These are phyloP conservation scores for Rhytidiadelphus loreus DNA, from an alignment of 225 moss, liverwort and hornwort genomes.

Conservation along the genomic window DNA sequence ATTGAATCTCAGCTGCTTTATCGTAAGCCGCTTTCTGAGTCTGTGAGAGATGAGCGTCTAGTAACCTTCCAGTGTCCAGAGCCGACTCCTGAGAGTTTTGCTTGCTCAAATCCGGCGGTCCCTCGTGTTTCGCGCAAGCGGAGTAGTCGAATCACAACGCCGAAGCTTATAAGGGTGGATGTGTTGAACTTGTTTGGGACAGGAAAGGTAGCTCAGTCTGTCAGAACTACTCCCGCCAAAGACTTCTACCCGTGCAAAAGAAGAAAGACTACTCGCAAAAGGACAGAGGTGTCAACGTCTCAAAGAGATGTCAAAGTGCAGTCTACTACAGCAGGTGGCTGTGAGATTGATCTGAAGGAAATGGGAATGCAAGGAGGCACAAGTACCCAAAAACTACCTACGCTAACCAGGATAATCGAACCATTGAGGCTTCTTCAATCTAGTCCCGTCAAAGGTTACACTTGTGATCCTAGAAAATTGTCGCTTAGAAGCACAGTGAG, in stretches of 20 bases:
- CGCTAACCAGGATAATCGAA: not conserved
- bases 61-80: not conserved
- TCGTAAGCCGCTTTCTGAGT: not conserved
- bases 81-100: not conserved
- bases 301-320: not conserved
- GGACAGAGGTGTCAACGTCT: not conserved
- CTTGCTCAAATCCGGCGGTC: not conserved
- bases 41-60: not conserved
- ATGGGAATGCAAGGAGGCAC: not conserved
- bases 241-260: not conserved
- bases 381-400: not conserved
- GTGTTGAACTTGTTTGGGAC: not conserved
- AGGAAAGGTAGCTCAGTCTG: slow-evolving; percentile 1
- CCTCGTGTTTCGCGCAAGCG: slow-evolving; percentile 21
- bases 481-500: not conserved
- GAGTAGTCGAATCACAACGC: slow-evolving; percentile 17
- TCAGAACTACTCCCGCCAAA: not conserved
- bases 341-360: not conserved
- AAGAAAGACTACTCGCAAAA: slow-evolving; percentile 1
- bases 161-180: slow-evolving; percentile 9
- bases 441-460: not conserved
- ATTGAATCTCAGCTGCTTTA: slow-evolving; percentile 4
- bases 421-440: slow-evolving; percentile 1
- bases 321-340: not conserved
- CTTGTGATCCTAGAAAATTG: not conserved